A percentile compares a stretch with the other conserved stretches of the same genome.
Evolutionary conservation across 1,284 basidiomycete species (phyloP).

Genomic region (Austroboletus novae-zelandiae): DNA sequence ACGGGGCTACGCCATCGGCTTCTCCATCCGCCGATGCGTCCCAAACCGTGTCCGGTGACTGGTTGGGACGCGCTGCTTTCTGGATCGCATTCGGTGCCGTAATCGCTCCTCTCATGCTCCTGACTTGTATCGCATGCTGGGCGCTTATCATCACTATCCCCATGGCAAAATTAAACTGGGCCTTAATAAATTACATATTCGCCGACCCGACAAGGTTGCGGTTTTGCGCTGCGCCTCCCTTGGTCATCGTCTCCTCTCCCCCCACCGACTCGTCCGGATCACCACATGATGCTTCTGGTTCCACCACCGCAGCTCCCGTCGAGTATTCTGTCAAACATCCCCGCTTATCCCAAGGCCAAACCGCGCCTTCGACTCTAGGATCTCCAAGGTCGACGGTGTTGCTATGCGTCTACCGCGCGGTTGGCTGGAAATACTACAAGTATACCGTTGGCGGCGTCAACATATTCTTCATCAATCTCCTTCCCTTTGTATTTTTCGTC

Average conservation of each 20-base stretch:
- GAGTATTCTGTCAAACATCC: constrained; percentile 57
- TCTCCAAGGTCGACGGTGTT: constrained; percentile 80
- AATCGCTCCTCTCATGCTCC: constrained; percentile 86
- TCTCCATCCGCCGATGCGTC: constrained; percentile 35
- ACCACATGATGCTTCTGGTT: constrained; percentile 15
- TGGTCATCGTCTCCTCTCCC: constrained; percentile 50
- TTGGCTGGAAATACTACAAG: constrained; percentile 95
- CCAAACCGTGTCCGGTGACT: constrained; percentile 40
- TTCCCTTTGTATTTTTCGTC: constrained; percentile 93
- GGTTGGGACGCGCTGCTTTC: constrained; percentile 74
- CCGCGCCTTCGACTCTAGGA: constrained; percentile 66
- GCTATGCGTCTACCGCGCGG: constrained; percentile 92
- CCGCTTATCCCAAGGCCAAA: constrained; percentile 65
- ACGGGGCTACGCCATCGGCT: constrained; percentile 53
- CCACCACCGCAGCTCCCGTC: constrained; percentile 24
- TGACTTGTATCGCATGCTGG: constrained; percentile 91
- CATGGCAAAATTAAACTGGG: constrained; percentile 98
- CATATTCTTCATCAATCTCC: constrained; percentile 95
- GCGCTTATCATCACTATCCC: constrained; percentile 91
- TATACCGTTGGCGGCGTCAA: constrained; percentile 99
- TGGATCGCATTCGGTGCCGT: constrained; percentile 75
- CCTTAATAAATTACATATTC: constrained; percentile 82
- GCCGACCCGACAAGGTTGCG: constrained; percentile 83
- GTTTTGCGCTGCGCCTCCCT: constrained; percentile 78
- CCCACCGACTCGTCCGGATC: constrained; percentile 20